Base-by-base conservation (phyloP, 2,329 filamentous ascomycete genomes). In the Penicillium hesseltinei region DNA sequence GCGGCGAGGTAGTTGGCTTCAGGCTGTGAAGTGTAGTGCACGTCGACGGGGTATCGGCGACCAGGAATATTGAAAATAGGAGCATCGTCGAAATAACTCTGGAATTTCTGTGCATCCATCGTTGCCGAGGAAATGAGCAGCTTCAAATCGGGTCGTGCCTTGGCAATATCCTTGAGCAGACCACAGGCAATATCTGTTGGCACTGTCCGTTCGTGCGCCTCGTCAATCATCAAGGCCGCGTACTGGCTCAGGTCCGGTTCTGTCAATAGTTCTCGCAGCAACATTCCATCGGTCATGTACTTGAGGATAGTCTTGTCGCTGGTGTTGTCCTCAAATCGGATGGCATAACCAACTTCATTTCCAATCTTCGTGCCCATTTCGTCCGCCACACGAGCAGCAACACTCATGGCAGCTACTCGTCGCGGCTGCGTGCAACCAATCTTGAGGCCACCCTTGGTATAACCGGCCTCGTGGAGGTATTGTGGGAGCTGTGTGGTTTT, bases 211-310 rank as follows among this genome's bases (percentile, higher is more conserved):
- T 99, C 94, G 83, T 99, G 94, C 0, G 94, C 94, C 73, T 99
- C 94, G 71, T 99, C 94, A 56, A 99, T 93, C 88, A 99, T 97
- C 61, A 99, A 77, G 13, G 88, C 90, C 5, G 90, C 90, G 67
- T 97, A 97, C 17, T 86, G 86, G 1, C 86, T 84, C 6, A 97
- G 79, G 64, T 93, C 87, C 0, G 93, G 92, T 68, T 96, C 91
- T 0, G 91, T 93, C 77, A 97, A 85, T 63, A 97, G 89, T 71
- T 96, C 91, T 70, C 92, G 84, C 31, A 97, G 80, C 39, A 97
- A 79, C 89, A 97, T 96, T 71, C 94, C 94, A 69, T 99, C 94
- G 0, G 94, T 99, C 89, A 96, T 93, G 75, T 96, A 97, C 74
- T 96, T 95, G 54, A 99, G 77, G 8, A 93, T 81, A 0, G 94